phyloP scores from a whole-genome alignment of 139 green algal species.

The Closterium sp. region DNA sequence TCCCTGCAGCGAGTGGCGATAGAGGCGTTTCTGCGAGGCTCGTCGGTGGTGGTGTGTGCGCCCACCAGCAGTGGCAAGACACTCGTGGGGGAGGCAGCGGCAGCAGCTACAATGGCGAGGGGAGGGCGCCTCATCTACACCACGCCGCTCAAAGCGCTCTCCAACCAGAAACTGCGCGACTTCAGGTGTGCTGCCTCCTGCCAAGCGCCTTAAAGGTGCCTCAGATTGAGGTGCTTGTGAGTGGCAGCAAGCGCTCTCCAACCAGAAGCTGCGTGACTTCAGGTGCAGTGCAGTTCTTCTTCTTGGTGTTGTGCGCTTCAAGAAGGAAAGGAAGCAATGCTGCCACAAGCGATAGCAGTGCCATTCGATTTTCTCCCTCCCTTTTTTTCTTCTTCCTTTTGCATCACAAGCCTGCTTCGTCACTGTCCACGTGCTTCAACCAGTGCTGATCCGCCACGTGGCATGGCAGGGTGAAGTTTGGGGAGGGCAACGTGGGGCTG shows the following conservation, averaged over 20 bases:
- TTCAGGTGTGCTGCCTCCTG: conserved; percentile 56
- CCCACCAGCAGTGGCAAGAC: conserved; percentile 97
- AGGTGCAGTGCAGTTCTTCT: too few relatives aligned
- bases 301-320: too few relatives aligned
- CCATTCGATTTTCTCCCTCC: neutral
- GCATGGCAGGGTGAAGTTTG: conserved; percentile 43
- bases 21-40: conserved; percentile 67
- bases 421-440: too few relatives aligned
- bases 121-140: conserved; percentile 88
- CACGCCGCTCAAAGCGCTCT: conserved; percentile 81
- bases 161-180: conserved; percentile 85
- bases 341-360: neutral
- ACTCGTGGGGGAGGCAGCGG: conserved; percentile 87
- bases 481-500: conserved; percentile 69
- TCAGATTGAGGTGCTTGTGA: too few relatives aligned
- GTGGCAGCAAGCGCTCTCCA: too few relatives aligned
- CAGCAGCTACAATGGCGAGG: conserved; percentile 67
- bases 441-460: neutral
- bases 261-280: too few relatives aligned
- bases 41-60: conserved; percentile 85
- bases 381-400: neutral
- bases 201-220: too few relatives aligned
- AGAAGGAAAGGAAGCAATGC: neutral
- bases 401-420: too few relatives aligned
- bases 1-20: conserved; percentile 44